Evolutionary conservation across 164 flowering plant species (phyloP).

Genomic region (Magnolia kwangsiensis): DNA sequence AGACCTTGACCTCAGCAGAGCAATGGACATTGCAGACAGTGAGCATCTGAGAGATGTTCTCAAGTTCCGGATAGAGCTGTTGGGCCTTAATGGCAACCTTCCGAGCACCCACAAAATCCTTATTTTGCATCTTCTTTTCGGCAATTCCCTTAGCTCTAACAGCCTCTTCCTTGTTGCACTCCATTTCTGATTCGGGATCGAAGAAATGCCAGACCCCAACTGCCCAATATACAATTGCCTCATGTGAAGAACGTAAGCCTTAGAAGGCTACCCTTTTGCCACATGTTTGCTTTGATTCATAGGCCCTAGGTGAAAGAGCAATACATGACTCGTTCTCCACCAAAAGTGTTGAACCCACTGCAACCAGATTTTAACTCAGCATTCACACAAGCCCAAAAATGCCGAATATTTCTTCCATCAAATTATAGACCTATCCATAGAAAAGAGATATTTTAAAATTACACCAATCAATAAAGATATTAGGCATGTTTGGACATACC

Average conservation of each 20-base stretch:
- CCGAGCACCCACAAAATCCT: constrained; percentile 67
- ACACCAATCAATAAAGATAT: too few species aligned
- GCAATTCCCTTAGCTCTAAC: constrained; percentile 70
- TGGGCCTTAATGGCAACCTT: constrained; percentile 61
- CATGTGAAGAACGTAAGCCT: constrained; percentile 5
- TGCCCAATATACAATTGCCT: not conserved
- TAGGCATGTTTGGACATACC: too few species aligned
- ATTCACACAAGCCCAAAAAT: not conserved
- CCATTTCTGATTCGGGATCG: constrained; percentile 38
- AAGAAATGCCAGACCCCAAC: not conserved
- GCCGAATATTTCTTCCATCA: not conserved
- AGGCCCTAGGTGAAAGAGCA: not conserved
- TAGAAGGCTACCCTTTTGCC: constrained; percentile 3
- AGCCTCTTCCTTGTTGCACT: constrained; percentile 92
- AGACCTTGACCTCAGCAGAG: constrained; percentile 44
- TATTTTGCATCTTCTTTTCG: constrained; percentile 53
- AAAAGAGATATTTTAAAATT: not conserved
- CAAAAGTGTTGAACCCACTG: not conserved
- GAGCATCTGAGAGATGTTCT: constrained; percentile 61
- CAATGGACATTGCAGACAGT: constrained; percentile 81
- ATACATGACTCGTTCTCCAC: not conserved
- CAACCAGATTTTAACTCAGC: not conserved
- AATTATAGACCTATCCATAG: not conserved
- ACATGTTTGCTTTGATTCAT: not conserved
- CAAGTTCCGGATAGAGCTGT: constrained; percentile 52